A percentile compares a stretch with the other conserved stretches of the same genome.
Conservation (phyloP, 495 filamentous ascomycete species). For the Penicillium psychrofluorescens region DNA sequence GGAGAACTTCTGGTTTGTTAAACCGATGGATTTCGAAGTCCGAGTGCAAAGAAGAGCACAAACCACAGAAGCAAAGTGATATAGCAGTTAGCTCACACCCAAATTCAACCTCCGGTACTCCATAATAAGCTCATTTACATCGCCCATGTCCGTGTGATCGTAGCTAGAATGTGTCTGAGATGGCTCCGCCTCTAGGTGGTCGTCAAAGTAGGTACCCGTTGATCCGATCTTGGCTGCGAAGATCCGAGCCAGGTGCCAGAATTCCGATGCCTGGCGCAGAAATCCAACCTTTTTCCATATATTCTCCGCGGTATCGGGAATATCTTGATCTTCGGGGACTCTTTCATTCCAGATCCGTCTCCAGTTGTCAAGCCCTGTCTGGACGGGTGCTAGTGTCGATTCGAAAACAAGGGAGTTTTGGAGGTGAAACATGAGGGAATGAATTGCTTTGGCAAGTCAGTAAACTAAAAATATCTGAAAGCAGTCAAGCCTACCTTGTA, state of each 20-base stretch:
- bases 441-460: conserved; percentile 8
- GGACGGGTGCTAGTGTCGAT: conserved; percentile 16
- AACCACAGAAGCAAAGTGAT: background rate
- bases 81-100: background rate
- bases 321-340: conserved; percentile 14
- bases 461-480: background rate
- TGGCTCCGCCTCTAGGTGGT: background rate
- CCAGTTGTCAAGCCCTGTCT: conserved; percentile 23
- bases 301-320: conserved; percentile 10
- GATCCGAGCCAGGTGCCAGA: conserved; percentile 23
- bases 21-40: conserved; percentile 31
- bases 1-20: conserved; percentile 43
- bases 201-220: background rate
- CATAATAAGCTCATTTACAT: conserved; percentile 25
- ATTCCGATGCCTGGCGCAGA: conserved; percentile 17
- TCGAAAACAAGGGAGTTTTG: conserved; percentile 23
- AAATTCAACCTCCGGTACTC: conserved; percentile 22
- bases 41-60: conserved; percentile 5
- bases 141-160: conserved; percentile 22
- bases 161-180: conserved; percentile 6
- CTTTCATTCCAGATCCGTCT: conserved; percentile 16
- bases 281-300: conserved; percentile 25
- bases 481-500: conserved; percentile 10
- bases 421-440: conserved; percentile 22
- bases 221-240: conserved; percentile 12